Percentiles rank a stretch among this genome's conserved stretches.
These are phyloP conservation scores for Syzygium malaccense DNA, from an alignment of 441 rosid species.

Conservation along the genomic window DNA sequence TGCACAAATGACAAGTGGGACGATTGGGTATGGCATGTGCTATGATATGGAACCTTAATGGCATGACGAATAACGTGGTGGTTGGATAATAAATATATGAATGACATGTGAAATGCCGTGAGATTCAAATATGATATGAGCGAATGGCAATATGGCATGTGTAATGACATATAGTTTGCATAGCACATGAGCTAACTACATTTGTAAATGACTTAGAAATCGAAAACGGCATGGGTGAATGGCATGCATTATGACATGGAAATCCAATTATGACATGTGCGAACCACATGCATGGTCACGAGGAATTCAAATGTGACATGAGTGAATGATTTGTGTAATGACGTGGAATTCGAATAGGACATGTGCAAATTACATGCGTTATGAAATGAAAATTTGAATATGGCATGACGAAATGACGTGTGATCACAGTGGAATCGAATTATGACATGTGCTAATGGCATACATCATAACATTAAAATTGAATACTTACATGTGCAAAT, in stretches of 20 bases:
- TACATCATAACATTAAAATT: too few species aligned
- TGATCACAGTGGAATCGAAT: too few species aligned
- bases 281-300: background rate
- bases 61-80: background rate
- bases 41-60: fast-evolving
- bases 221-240: fast-evolving
- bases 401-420: too few species aligned
- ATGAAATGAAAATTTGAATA: too few species aligned
- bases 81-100: background rate
- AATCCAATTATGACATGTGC: background rate
- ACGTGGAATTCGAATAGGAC: background rate
- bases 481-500: too few species aligned
- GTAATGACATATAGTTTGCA: background rate
- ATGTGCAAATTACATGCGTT: background rate
- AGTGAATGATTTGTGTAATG: background rate
- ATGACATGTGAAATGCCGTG: background rate
- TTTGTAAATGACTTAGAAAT: background rate
- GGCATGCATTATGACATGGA: background rate
- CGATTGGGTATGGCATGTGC: background rate
- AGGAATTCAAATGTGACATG: background rate
- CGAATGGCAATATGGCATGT: background rate
- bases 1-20: background rate
- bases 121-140: background rate
- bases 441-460: background rate
- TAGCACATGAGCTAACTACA: background rate